These are phyloP conservation scores for Coemansia sp. DNA, from an alignment of 192 early-diverging fungal species.

Conservation along the genomic window DNA sequence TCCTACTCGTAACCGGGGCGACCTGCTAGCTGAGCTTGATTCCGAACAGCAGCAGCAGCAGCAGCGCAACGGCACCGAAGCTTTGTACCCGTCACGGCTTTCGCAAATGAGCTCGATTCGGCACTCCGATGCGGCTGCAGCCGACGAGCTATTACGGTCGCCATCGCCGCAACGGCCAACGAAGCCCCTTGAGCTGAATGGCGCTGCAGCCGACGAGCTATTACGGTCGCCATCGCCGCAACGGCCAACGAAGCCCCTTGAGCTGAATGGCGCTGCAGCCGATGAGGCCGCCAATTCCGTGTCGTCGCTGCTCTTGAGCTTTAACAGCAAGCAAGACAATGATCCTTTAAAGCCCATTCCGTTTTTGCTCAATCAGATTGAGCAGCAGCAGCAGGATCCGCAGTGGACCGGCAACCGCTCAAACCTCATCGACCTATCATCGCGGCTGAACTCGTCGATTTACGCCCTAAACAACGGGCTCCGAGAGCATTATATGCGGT, in stretches of 20 bases:
- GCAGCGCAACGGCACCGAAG: constrained; percentile 1
- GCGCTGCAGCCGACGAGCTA: constrained; percentile 1
- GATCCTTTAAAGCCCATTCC: constrained; percentile 18
- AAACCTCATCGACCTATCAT: constrained; percentile 34
- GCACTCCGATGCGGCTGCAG: constrained; percentile 3
- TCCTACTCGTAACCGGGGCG: constrained; percentile 1
- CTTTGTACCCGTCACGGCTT: constrained; percentile 12
- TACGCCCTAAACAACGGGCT: constrained; percentile 31
- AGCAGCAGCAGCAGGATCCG: constrained; percentile 8
- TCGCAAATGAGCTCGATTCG: constrained; percentile 32
- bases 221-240: constrained; percentile 26
- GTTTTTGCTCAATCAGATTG: constrained; percentile 22
- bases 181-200: not conserved
- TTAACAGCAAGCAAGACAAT: constrained; percentile 10
- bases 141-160: constrained; percentile 16
- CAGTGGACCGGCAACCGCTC: constrained; percentile 4
- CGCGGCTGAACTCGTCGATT: constrained; percentile 33
- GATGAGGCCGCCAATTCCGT: not conserved
- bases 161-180: constrained; percentile 19
- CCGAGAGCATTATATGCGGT: constrained; percentile 19
- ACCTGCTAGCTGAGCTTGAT: constrained; percentile 23
- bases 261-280: not conserved
- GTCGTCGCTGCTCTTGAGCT: constrained; percentile 20
- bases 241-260: not conserved
- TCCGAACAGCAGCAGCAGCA: constrained; percentile 6